phyloP scores from a whole-genome alignment of 805 yeast genomes.

The Teunomyces cretensis region DNA sequence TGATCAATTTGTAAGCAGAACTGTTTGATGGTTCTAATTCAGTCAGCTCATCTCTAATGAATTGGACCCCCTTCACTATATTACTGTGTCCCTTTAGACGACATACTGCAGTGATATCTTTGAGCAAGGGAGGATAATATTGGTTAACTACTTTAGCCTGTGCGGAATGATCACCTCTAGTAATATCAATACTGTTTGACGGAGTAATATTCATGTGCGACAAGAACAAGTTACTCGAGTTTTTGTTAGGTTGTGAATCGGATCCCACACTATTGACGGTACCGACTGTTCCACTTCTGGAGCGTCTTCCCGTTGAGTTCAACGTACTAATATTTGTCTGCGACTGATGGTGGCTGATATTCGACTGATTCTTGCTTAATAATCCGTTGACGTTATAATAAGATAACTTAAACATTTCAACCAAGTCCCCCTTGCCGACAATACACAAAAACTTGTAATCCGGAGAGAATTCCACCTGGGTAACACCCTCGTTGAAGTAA shows the following conservation, averaged over 20 bases:
- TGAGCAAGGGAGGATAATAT: constrained; percentile 32
- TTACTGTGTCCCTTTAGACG: constrained; percentile 42
- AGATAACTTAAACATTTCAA: constrained; percentile 40
- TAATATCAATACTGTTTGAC: constrained; percentile 21
- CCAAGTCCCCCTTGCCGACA: constrained; percentile 57
- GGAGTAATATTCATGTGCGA: constrained; percentile 24
- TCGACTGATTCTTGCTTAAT: constrained; percentile 14
- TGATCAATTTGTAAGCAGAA: constrained; percentile 31
- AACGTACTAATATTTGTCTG: constrained; percentile 9
- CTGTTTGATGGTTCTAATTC: background rate
- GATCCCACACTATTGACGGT: constrained; percentile 32
- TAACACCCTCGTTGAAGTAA: constrained; percentile 62
- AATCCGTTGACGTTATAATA: constrained; percentile 42
- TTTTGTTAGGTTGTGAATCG: constrained; percentile 10
- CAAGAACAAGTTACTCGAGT: constrained; percentile 14
- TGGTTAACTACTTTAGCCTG: background rate
- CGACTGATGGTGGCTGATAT: constrained; percentile 8
- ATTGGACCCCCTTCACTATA: constrained; percentile 29
- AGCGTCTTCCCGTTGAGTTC: constrained; percentile 23
- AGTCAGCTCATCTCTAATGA: constrained; percentile 15
- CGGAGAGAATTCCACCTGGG: constrained; percentile 47
- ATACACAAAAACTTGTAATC: constrained; percentile 47
- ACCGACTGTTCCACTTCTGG: constrained; percentile 42
- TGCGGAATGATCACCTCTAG: constrained; percentile 13
- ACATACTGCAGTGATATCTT: constrained; percentile 36